These are phyloP conservation scores for Pichia exigua DNA, from an alignment of 805 yeast genomes.

Conservation along the genomic window DNA sequence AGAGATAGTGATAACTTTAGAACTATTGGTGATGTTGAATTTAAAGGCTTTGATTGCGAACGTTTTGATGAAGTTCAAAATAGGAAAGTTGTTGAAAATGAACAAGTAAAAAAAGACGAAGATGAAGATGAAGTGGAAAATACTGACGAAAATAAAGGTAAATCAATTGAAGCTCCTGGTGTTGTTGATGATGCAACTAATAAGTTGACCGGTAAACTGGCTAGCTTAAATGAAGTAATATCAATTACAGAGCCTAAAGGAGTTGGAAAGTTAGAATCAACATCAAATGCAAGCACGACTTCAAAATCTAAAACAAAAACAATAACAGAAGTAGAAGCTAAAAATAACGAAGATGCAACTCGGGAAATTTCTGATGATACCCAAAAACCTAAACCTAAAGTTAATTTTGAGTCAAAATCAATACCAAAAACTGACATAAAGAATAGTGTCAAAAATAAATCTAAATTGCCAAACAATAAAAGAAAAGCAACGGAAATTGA, in stretches of 20 bases:
- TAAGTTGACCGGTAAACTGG: no score
- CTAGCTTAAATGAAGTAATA: no score
- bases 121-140: neutral
- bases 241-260: neutral
- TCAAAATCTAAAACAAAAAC: neutral
- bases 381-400: neutral
- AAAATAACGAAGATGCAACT: neutral
- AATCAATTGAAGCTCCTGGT: neutral
- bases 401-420: neutral
- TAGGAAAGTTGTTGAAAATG: neutral
- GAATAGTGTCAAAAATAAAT: neutral
- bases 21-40: conserved; percentile 35
- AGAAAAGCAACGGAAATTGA: neutral
- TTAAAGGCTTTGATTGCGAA: conserved; percentile 1
- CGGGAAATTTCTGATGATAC: neutral
- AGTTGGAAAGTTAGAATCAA: neutral
- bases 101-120: neutral
- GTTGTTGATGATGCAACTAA: neutral
- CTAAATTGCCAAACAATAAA: neutral
- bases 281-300: neutral
- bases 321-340: no score
- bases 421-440: neutral
- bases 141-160: neutral
- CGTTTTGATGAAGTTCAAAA: neutral
- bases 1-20: conserved; percentile 32